Base-by-base conservation (phyloP, 2,329 filamentous ascomycete species). In the Arthrobotrys conoides region DNA sequence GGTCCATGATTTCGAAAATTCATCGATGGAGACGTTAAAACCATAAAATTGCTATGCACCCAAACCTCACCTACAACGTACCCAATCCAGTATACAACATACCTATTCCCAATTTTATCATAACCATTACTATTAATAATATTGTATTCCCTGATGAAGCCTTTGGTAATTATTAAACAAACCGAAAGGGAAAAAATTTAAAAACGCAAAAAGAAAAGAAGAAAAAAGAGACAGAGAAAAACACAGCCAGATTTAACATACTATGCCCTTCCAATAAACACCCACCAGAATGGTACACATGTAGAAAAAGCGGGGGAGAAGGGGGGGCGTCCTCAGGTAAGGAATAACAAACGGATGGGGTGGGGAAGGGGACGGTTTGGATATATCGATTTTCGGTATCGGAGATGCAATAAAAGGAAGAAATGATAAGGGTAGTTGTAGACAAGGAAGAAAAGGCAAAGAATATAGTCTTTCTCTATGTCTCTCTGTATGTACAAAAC, bases 211-310 rank as follows among this genome's bases (percentile, higher is more conserved):
- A 53, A 44, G 6, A 30, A 30, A 30, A 3, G 27, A 30, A 30
- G n/a, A 30, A 3, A 30, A 30, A 30, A 30, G 27, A 30, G 27
- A 27, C 16, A 64, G 18, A 46, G 64, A 65, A 65, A 33, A 16
- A 41, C n/a, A 30, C 41, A 65, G 4, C 41, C 61, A 65, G n/a
- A 65, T 65, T 6, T 33, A 51, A 59, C 33, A 51, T 51, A 57
- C 41, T 63, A 71, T 71, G 67, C 67, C 66, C 67, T 51, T 59
- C 67, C 38, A 71, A 49, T 59, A 61, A 71, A 59, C 66, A 69
- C 66, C 66, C 55, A 71, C 53, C 67, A 41, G 68, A 51, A 63
- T 71, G 53, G 24, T 71, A 63, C 59, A 71, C n/a, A 22, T n/a
- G n/a, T 1, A 20, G 20, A 46, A 53, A 38, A 53, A n/a, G n/a